phyloP scores from a whole-genome alignment of 495 filamentous ascomycete genomes.

The Aspergillus avenaceus region DNA sequence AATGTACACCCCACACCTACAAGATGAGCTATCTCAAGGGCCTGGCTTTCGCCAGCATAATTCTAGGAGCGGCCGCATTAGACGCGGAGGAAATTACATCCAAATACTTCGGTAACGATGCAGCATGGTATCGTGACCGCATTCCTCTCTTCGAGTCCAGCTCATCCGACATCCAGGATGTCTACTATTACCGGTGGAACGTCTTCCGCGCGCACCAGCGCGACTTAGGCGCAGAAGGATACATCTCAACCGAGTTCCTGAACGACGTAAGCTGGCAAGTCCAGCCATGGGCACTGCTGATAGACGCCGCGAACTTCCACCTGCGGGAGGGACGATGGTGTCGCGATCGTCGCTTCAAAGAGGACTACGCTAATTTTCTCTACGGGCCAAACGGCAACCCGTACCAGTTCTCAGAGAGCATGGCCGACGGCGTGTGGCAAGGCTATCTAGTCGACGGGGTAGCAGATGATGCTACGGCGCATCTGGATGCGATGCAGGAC shows the following conservation, averaged over 20 bases:
- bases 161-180: slow-evolving; percentile 18
- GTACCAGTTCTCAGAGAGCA: slow-evolving; percentile 23
- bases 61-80: background rate
- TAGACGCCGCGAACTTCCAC: slow-evolving; percentile 25
- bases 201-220: slow-evolving; percentile 30
- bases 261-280: slow-evolving; percentile 25
- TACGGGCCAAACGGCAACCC: slow-evolving; percentile 15
- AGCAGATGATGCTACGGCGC: slow-evolving; percentile 9
- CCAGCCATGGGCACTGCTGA: slow-evolving; percentile 17
- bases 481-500: slow-evolving; percentile 19
- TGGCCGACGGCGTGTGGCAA: slow-evolving; percentile 24
- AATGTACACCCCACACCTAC: background rate
- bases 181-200: slow-evolving; percentile 32
- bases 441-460: slow-evolving; percentile 28
- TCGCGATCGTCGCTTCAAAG: slow-evolving; percentile 26
- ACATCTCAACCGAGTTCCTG: slow-evolving; percentile 28
- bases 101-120: slow-evolving; percentile 18
- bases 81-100: slow-evolving; percentile 1
- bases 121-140: slow-evolving; percentile 15
- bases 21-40: background rate
- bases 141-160: slow-evolving; percentile 19
- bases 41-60: background rate
- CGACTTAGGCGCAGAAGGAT: slow-evolving; percentile 23
- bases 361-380: slow-evolving; percentile 22
- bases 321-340: slow-evolving; percentile 29